Conservation (phyloP, 352 stramenopile genomes). For the Globisporangium perplexum region DNA sequence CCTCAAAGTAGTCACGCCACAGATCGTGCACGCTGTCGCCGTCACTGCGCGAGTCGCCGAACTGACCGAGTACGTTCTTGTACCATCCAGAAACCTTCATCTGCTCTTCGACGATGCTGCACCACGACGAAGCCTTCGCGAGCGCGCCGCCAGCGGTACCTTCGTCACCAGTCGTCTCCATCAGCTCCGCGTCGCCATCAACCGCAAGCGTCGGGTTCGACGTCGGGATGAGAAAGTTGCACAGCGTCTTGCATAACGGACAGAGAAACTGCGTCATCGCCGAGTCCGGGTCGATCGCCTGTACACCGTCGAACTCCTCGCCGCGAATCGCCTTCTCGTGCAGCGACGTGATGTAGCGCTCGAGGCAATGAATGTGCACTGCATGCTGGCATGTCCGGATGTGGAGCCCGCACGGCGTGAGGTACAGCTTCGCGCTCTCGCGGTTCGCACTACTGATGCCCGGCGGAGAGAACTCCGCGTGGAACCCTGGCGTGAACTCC, state of each 20-base stretch:
- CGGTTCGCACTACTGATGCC: slow-evolving; percentile 34
- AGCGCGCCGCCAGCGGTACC: slow-evolving; percentile 1
- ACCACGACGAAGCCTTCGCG: slow-evolving; percentile 24
- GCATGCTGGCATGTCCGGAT: slow-evolving; percentile 84
- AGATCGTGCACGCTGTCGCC: slow-evolving; percentile 60
- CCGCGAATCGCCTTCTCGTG: slow-evolving; percentile 85
- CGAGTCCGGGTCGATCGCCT: slow-evolving; percentile 84
- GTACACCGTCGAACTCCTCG: slow-evolving; percentile 85
- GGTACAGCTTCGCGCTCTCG: slow-evolving; percentile 61
- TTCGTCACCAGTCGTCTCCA: slow-evolving; percentile 1
- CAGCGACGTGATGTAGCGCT: slow-evolving; percentile 81
- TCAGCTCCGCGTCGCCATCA: slow-evolving; percentile 10
- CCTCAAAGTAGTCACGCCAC: slow-evolving; percentile 86
- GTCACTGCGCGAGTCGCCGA: slow-evolving; percentile 48
- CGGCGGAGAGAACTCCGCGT: slow-evolving; percentile 35
- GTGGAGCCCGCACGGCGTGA: slow-evolving; percentile 75
- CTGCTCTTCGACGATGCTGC: slow-evolving; percentile 57
- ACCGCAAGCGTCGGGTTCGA: slow-evolving; percentile 32
- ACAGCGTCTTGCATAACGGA: slow-evolving; percentile 89
- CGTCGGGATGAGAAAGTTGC: slow-evolving; percentile 88
- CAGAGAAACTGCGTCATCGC: slow-evolving; percentile 91
- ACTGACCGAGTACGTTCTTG: slow-evolving; percentile 59
- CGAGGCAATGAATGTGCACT: slow-evolving; percentile 83
- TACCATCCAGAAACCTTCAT: slow-evolving; percentile 62
- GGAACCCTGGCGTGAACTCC: slow-evolving; percentile 34